A percentile compares a stretch with the other conserved stretches of the same genome.
Evolutionary conservation across 2,329 filamentous ascomycete species (phyloP).

Genomic region (Gyromitra esculenta): DNA sequence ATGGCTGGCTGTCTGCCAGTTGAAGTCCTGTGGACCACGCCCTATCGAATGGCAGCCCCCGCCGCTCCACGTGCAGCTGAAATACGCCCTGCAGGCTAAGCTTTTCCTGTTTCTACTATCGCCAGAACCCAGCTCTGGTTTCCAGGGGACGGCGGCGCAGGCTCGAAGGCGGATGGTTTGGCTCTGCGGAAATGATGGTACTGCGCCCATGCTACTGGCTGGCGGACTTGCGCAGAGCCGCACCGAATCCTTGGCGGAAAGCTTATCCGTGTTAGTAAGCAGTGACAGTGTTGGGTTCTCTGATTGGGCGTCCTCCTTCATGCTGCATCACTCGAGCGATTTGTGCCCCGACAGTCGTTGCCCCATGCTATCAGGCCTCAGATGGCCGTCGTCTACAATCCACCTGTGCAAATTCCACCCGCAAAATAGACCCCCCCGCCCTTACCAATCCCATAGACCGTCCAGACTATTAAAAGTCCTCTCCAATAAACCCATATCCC

Average conservation of each 20-base stretch:
- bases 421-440: too few relatives aligned
- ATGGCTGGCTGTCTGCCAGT: neutral
- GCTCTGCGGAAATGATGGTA: neutral
- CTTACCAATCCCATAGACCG: too few relatives aligned
- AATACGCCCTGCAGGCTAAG: neutral
- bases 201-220: neutral
- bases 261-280: neutral
- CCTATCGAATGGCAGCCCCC: neutral
- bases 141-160: neutral
- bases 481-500: too few relatives aligned
- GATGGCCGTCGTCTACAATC: too few relatives aligned
- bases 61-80: neutral
- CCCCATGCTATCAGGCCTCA: too few relatives aligned
- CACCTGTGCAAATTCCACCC: too few relatives aligned
- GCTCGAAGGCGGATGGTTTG: neutral
- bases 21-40: neutral
- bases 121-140: neutral
- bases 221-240: neutral
- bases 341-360: neutral
- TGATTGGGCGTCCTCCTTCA: neutral
- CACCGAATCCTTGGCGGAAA: constrained; percentile 6
- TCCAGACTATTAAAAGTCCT: too few relatives aligned
- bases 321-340: neutral
- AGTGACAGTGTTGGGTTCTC: neutral
- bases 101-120: neutral